These are phyloP conservation scores for Blastocystis sp. DNA, from an alignment of 352 stramenopile species.

Conservation along the genomic window DNA sequence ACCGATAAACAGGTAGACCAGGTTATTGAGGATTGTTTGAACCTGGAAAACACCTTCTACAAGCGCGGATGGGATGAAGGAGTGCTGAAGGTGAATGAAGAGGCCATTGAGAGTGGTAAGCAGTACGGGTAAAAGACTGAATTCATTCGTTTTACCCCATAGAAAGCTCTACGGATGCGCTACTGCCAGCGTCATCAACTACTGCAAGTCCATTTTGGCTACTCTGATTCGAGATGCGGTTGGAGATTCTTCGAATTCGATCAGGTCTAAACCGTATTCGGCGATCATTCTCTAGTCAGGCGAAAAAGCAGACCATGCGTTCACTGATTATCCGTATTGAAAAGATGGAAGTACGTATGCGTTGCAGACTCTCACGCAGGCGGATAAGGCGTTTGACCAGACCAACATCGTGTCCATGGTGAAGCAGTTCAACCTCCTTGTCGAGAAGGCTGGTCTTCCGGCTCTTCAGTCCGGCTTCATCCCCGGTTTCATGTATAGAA, in stretches of 20 bases:
- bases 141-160: neutral
- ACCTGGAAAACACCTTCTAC: constrained; percentile 28
- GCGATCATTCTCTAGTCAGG: neutral
- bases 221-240: constrained; percentile 7
- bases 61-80: constrained; percentile 3
- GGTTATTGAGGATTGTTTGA: constrained; percentile 8
- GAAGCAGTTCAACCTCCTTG: neutral
- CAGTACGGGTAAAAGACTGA: constrained; percentile 8
- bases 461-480: neutral
- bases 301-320: constrained; percentile 37
- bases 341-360: constrained; percentile 29
- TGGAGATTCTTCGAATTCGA: neutral
- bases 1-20: neutral
- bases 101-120: neutral
- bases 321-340: constrained; percentile 14
- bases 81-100: neutral
- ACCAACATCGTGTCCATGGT: constrained; percentile 37
- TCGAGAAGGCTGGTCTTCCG: neutral
- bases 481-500: neutral
- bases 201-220: constrained; percentile 18
- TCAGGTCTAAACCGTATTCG: neutral
- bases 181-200: neutral
- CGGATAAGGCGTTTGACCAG: constrained; percentile 25
- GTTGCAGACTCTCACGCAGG: neutral
- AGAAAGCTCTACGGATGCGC: constrained; percentile 35